Evolutionary conservation across 306 rosid genomes (phyloP).

Genomic region (Casuarina equisetifolia): DNA sequence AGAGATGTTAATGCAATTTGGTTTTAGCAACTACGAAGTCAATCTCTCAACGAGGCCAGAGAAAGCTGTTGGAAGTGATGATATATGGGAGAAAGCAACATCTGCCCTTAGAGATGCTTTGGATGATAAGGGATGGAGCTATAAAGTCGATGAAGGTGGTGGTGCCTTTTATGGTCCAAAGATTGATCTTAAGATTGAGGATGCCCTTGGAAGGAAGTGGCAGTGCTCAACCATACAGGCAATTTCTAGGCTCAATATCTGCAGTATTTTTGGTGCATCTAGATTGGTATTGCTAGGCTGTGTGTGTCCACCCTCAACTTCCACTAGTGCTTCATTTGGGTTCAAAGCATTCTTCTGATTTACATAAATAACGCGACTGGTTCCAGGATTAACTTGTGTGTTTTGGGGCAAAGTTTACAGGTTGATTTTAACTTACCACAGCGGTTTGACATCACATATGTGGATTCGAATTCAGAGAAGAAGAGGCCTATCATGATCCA

Average conservation of each 20-base stretch:
- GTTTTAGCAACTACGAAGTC: constrained; percentile 85
- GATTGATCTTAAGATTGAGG: constrained; percentile 97
- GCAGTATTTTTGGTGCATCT: constrained; percentile 7
- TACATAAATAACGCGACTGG: constrained; percentile 12
- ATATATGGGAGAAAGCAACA: constrained; percentile 89
- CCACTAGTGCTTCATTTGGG: background rate
- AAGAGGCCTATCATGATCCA: constrained; percentile 92
- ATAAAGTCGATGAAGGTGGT: constrained; percentile 91
- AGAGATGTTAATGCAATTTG: constrained; percentile 74
- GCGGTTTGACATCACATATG: constrained; percentile 87
- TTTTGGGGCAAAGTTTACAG: constrained; percentile 38
- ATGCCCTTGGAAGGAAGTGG: constrained; percentile 99
- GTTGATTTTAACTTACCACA: constrained; percentile 95
- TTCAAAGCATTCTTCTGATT: constrained; percentile 9
- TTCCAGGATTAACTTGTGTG: background rate
- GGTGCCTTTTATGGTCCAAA: constrained; percentile 99
- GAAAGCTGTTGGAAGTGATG: constrained; percentile 81
- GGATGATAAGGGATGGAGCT: constrained; percentile 88
- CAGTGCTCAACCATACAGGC: constrained; percentile 98
- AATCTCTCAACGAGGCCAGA: constrained; percentile 96
- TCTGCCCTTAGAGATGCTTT: constrained; percentile 86
- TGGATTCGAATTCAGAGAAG: constrained; percentile 79
- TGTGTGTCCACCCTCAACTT: background rate
- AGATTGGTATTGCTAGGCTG: background rate
- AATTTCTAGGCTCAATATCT: constrained; percentile 28